Evolutionary conservation across 2,329 filamentous ascomycete species (phyloP), one percentile per base, ranked within the genome.

Genomic region (Penicillium sp.): DNA sequence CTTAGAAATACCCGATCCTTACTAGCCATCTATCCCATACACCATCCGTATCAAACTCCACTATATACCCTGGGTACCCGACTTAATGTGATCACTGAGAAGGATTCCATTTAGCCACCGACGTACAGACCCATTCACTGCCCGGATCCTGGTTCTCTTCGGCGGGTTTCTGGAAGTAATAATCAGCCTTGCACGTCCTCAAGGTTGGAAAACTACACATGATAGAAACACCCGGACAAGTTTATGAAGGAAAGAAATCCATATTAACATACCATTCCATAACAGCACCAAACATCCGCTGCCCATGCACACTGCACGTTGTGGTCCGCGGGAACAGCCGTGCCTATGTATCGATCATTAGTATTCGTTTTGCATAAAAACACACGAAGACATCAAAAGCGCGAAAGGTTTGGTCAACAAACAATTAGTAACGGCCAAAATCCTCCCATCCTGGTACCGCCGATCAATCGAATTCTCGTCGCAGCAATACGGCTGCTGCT

Each of bases 281-380:
- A 59, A 42, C 52, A 59, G 35, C 52, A 59, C 57, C 53, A 59
- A 20, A 59, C 57, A 59, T 59, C 23, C 7, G 52, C 49, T 18
- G 53, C 48, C 6, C 53, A 24, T 18, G 40, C 40, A 43, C 57
- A 59, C 23, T 52, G 43, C 23, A 59, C 52, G 35, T 59, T 49
- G 26, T 56, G 52, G 42, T 52, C 43, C 24, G 21, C 20, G 9
- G 57, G 57, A 12, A 56, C 52, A 43, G 53, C 51, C 0, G 57
- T 56, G 42, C 57, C 57, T 59, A 52, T 28, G 28, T 20, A 43
- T 40, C n/a, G 2, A 35, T 35, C 30, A 35, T 14, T 5, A 35
- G 30, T 11, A 30, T 30, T 9, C 28, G 12, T 30, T 11, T 30
- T 9, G 7, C 28, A 6, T 11, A 30, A 7, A 35, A 11, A 33